Evolutionary conservation across 1,284 basidiomycete genomes (phyloP), one percentile per base, ranked within the genome.

Genomic region (Sanghuangporus weigelae): DNA sequence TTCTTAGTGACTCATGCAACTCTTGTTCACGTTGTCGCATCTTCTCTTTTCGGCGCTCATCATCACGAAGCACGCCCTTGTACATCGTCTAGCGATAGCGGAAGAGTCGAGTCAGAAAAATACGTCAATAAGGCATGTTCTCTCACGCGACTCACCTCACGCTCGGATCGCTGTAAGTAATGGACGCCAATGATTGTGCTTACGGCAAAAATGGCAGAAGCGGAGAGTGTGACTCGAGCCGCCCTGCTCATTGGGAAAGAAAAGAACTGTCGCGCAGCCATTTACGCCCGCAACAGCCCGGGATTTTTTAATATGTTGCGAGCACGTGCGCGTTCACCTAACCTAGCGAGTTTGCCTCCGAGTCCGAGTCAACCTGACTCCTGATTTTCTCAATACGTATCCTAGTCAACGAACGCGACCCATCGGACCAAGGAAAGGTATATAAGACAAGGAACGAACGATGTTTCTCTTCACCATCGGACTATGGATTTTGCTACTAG

Each of bases 161-260:
- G 87, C 74, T 99, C 96, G 70, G 86, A 82, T 50, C 84, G 79
- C 75, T 99, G 96, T 67, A 96, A 84, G 70, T 83, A 91, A 73
- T 98, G 96, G 6, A 99, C 96, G 21, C 87, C 93, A 85, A 89
- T 96, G 71, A 99, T 87, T 6, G 91, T 93, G 38, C 86, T 75
- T 1, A 81, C 81, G 12, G 91, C 86, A 59, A 91, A 74, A 7
- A 84, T 69, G 58, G 93, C 75, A 3, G 95, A 87, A n/a, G 79
- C 82, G 38, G 79, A 76, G 36, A 98, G 81, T 4, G 95, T 93
- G 49, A 83, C 75, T 74, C 93, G 95, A 23, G 96, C 91, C 58
- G 82, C 81, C 63, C 85, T 80, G 63, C 92, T 91, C 85, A 93
- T 92, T 44, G 54, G n/a, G n/a, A 46, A 23, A 51, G 31, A n/a